A percentile compares a stretch with the other conserved stretches of the same genome.
phyloP scores from a whole-genome alignment of 306 rosid genomes.

The Quercus dentata region DNA sequence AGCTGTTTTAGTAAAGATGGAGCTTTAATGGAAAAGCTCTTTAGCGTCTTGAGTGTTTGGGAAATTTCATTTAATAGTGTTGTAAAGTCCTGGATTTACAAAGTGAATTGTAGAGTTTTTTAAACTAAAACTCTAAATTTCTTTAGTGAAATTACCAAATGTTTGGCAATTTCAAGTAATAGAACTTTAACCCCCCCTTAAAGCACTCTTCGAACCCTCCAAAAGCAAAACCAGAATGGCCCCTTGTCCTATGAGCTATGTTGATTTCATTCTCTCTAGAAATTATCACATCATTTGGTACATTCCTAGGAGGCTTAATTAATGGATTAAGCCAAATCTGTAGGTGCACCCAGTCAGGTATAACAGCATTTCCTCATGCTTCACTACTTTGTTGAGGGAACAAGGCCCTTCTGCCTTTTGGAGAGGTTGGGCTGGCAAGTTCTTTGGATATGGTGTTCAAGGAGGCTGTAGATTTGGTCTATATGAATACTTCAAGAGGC shows the following conservation, averaged over 20 bases:
- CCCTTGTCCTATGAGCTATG: not conserved
- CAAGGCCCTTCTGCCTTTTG: conserved; percentile 61
- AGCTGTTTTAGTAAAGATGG: too few species aligned
- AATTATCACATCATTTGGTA: not conserved
- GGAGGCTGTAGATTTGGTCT: conserved; percentile 63
- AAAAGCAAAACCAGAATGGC: too few species aligned
- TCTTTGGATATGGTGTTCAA: conserved; percentile 57
- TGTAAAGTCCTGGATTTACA: too few species aligned
- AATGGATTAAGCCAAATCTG: conserved; percentile 16
- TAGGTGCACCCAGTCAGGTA: conserved; percentile 52
- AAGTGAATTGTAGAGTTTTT: too few species aligned
- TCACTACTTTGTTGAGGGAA: conserved; percentile 44
- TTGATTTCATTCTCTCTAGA: not conserved
- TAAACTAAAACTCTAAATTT: too few species aligned
- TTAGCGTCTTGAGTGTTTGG: too few species aligned
- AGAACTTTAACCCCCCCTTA: too few species aligned
- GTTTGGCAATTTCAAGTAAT: too few species aligned
- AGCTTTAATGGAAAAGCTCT: too few species aligned
- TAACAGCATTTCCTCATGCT: conserved; percentile 44
- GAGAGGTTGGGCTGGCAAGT: conserved; percentile 61
- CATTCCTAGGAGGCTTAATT: not conserved
- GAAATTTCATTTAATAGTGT: too few species aligned
- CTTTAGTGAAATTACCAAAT: too few species aligned
- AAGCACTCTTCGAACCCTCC: too few species aligned
- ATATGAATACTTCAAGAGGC: conserved; percentile 49